Conservation (phyloP, 208 protist genomes). For the Tritrichomonas foetus region DNA sequence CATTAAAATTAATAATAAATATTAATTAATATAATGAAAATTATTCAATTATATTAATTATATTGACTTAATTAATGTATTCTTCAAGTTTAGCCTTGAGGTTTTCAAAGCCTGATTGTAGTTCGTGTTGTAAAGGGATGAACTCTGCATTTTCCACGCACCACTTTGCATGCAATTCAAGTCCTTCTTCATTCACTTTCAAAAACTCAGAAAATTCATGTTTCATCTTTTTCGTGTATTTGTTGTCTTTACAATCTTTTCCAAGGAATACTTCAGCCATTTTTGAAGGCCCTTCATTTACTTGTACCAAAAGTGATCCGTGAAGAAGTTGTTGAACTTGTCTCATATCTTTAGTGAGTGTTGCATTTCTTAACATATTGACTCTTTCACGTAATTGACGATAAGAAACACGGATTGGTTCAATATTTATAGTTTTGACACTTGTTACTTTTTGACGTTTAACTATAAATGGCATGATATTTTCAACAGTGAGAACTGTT, state of each 20-base stretch:
- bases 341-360: not conserved
- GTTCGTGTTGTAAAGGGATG: not conserved
- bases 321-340: not conserved
- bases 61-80: not conserved
- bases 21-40: too few relatives aligned
- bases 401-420: not conserved
- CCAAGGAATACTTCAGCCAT: not conserved
- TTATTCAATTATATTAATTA: too few relatives aligned
- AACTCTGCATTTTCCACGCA: not conserved
- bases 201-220: not conserved
- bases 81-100: not conserved
- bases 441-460: not conserved
- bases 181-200: not conserved
- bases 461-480: not conserved
- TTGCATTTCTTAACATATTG: not conserved
- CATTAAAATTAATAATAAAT: too few relatives aligned
- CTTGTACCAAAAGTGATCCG: slow-evolving; percentile 4
- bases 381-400: not conserved
- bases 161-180: not conserved
- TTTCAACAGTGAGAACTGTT: not conserved
- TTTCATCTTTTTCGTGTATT: not conserved
- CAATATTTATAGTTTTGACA: not conserved
- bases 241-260: not conserved
- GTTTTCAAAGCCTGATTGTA: not conserved
- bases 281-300: slow-evolving; percentile 4